Evolutionary conservation across 2,329 filamentous ascomycete genomes (phyloP).

Genomic region (Rutstroemia sp.): DNA sequence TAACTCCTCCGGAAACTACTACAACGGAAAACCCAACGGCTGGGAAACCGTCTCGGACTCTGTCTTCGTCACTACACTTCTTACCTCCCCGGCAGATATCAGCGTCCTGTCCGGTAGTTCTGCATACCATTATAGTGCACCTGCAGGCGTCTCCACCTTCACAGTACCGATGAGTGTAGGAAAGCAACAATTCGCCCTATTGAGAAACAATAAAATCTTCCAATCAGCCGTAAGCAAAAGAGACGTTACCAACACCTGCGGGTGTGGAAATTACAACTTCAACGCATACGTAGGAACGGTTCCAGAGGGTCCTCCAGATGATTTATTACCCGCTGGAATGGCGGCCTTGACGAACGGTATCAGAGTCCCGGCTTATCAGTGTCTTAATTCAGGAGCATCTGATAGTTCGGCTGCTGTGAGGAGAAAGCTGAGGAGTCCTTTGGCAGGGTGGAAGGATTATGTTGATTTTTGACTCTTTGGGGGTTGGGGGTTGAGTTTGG

Average conservation of each 20-base stretch:
- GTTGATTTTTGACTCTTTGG: background rate
- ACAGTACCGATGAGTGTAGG: background rate
- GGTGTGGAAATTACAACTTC: slow-evolving; percentile 7
- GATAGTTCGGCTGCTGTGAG: background rate
- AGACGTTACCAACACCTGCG: background rate
- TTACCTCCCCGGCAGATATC: background rate
- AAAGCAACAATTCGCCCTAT: background rate
- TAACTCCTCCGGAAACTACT: background rate
- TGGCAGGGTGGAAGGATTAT: background rate
- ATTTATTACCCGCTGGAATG: background rate
- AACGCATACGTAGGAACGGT: slow-evolving; percentile 8
- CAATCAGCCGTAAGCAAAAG: background rate
- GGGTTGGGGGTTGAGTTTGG: background rate
- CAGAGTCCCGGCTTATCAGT: background rate
- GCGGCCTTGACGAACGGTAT: background rate
- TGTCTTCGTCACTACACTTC: background rate
- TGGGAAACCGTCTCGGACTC: slow-evolving; percentile 3
- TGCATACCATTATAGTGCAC: background rate
- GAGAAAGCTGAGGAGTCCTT: background rate
- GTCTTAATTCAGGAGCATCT: background rate
- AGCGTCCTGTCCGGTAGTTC: background rate
- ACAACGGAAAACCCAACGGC: slow-evolving; percentile 1
- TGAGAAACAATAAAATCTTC: background rate
- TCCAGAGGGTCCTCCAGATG: background rate
- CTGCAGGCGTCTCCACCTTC: background rate